A percentile compares a stretch with the other conserved stretches of the same genome.
Conservation (phyloP, 306 rosid genomes). For the Pachyrhizus erosus region DNA sequence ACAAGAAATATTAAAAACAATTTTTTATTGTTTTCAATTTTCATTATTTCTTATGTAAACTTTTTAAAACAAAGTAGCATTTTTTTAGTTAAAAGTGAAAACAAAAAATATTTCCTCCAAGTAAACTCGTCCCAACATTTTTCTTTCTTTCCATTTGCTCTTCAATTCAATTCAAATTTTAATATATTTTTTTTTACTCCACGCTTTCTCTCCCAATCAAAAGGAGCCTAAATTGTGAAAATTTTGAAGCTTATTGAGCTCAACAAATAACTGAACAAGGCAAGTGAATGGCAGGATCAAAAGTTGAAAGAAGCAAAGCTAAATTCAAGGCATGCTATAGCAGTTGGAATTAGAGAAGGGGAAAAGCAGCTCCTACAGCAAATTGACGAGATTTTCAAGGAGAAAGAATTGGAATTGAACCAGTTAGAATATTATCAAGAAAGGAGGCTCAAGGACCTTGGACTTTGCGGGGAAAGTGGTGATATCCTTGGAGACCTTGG, state of each 20-base stretch:
- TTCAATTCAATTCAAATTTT: not conserved
- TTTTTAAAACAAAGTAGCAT: too few species aligned
- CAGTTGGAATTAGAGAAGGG: constrained; percentile 87
- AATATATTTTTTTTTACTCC: not conserved
- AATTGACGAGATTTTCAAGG: constrained; percentile 70
- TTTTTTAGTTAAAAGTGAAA: too few species aligned
- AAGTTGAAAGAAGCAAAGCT: constrained; percentile 67
- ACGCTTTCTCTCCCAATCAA: not conserved
- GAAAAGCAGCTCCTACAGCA: constrained; percentile 86
- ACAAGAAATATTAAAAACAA: too few species aligned
- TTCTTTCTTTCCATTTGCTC: not conserved
- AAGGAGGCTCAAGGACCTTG: constrained; percentile 96
- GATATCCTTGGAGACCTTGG: constrained; percentile 78
- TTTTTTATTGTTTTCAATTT: too few species aligned
- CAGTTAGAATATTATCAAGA: constrained; percentile 84
- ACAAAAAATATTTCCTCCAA: too few species aligned
- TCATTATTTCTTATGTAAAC: too few species aligned
- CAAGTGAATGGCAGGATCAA: constrained; percentile 68
- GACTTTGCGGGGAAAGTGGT: constrained; percentile 91
- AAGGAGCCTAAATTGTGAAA: not conserved
- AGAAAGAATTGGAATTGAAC: constrained; percentile 71
- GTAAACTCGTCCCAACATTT: too few species aligned
- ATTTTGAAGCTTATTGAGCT: constrained; percentile 12
- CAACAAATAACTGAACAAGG: constrained; percentile 37
- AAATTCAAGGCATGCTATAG: constrained; percentile 72